Conservation (phyloP, 768 basidiomycete genomes). For the Rhizopogon vesiculosus region DNA sequence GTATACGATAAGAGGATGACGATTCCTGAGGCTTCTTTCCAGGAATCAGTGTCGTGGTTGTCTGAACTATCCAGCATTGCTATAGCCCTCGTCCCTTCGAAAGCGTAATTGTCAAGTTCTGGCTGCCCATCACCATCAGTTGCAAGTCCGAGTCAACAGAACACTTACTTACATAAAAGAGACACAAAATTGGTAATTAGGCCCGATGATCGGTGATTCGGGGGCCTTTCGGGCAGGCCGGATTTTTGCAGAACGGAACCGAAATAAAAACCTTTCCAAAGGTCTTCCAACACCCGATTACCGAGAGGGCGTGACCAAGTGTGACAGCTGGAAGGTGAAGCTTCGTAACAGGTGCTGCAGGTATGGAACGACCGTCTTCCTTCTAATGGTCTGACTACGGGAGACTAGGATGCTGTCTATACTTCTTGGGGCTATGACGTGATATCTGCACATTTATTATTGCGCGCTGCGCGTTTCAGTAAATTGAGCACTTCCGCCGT, state of each 20-base stretch:
- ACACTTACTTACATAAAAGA: conserved; percentile 18
- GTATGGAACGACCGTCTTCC: too few relatives aligned
- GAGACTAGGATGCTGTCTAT: too few relatives aligned
- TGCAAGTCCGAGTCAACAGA: conserved; percentile 9
- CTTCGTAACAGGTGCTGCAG: too few relatives aligned
- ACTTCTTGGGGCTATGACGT: too few relatives aligned
- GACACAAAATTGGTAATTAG: conserved; percentile 26
- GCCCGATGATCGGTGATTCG: conserved; percentile 30
- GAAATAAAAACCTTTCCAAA: conserved; percentile 19
- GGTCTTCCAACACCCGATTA: conserved; percentile 32
- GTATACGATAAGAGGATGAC: too few relatives aligned
- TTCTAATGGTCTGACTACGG: too few relatives aligned
- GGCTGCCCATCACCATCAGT: background rate
- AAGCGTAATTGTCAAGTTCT: conserved; percentile 32
- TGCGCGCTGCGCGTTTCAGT: too few relatives aligned
- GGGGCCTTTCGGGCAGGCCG: too few relatives aligned
- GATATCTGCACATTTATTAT: too few relatives aligned
- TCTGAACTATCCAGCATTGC: conserved; percentile 15
- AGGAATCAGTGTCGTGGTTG: background rate
- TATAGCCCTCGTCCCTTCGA: conserved; percentile 27
- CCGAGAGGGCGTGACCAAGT: too few relatives aligned
- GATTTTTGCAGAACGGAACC: background rate
- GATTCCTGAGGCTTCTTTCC: conserved; percentile 7
- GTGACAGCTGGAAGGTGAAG: too few relatives aligned
- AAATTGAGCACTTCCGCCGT: too few relatives aligned